Evolutionary conservation across 1,284 basidiomycete species (phyloP), one percentile per base, ranked within the genome.

Genomic region (Pyrrhoderma noxium): DNA sequence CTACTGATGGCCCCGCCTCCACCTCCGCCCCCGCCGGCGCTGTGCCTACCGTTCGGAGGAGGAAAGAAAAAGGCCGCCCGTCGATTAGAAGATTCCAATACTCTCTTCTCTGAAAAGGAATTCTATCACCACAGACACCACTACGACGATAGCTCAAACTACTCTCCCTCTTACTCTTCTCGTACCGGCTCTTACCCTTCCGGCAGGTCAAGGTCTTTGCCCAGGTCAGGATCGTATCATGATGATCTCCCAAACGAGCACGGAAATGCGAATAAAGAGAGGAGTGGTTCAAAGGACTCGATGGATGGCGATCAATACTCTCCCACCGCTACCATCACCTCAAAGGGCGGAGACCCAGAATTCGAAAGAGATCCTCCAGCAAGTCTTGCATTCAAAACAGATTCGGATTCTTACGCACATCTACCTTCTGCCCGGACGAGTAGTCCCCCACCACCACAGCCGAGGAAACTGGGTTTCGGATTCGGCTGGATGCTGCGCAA

Each of bases 401-500:
- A 71, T 53, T 62, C 64, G 8, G 66, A 68, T 53, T 63, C 62
- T 3, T 70, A 63, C 61, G 49, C 59, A 23, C 55, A 65, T 27
- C 57, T 64, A 2, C 56, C 55, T 8, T 51, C 57, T 8, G 39
- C 54, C 51, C 35, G 61, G 61, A 27, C 49, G 22, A 23, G 45
- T 41, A 45, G 49, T 55, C 43, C 59, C 56, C 54, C 59, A 55
- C 54, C 60, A 59, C 53, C 50, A 60, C 69, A 69, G 44, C 63
- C 69, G 11, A 70, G 66, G 58, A 65, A 81, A 27, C 63, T 64
- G 1, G 51, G 51, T 35, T 52, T 51, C 67, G 80, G 79, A 8
- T 86, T 84, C 63, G 82, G 83, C 27, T 84, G 82, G 81, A 80
- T 82, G 0, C 54, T 79, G 38, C 81, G 82, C 47, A 80, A 71